Base-by-base conservation (phyloP, 2,329 filamentous ascomycete species). In the Amylocarpus encephaloides region DNA sequence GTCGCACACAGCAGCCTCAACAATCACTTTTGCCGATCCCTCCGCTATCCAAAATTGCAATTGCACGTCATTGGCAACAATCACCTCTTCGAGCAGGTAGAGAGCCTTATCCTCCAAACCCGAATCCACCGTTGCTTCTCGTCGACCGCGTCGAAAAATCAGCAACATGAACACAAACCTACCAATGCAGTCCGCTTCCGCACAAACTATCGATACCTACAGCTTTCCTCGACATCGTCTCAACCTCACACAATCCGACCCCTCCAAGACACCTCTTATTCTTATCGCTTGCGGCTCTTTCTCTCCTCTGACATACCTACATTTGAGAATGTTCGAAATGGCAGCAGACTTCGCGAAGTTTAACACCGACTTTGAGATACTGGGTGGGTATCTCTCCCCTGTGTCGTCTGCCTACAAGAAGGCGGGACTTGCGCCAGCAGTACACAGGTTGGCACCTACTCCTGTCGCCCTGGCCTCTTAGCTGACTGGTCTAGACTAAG, bases 241-340 rank as follows among this genome's bases (percentile, higher is more conserved):
- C 48, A 74, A 75, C 66, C 75, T 71, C 55, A 71, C 71, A 43
- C 73, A 82, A 53, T 74, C 70, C 49, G 11, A 81, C 55, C 67
- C 76, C 32, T 68, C 71, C 53, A 78, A 78, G 64, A 80, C 74
- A 32, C 81, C 83, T n/a, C 73, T 86, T 40, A 78, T 85, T 12
- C 76, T 86, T 48, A 80, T 86, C 46, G 82, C 82, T 43, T 86
- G 82, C 60, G 83, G 80, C 45, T 80, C 76, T 62, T 91, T 89
- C 70, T 87, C 83, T 0, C 86, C 86, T 15, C 80, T 85, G 44
- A 87, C 84, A 6, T 86, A 86, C 63, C 75, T 90, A 26, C 87
- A 92, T 65, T 72, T 93, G 55, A 83, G 87, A 65, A 92, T 94
- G 85, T 92, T 93, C 64, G 86, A 89, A 63, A 89, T 94, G 82